Evolutionary conservation across 495 filamentous ascomycete genomes (phyloP), one percentile per base, ranked within the genome.

Genomic region (Tuber microsphaerosporum): DNA sequence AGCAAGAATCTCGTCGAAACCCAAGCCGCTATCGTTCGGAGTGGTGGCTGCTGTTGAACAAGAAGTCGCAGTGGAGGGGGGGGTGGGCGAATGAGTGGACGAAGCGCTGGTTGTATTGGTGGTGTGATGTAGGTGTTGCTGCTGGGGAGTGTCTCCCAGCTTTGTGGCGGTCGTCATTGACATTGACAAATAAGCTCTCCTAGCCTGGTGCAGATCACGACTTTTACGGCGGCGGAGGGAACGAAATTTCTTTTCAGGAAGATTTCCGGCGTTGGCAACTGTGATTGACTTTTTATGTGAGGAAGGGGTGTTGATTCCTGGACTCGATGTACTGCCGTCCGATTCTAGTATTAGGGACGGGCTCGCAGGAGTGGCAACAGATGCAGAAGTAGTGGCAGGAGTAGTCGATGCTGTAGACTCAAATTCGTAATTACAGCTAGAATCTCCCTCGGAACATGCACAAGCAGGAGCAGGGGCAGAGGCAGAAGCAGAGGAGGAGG

Each of bases 161-260:
- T 78, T 76, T 37, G 72, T 45, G 51, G 74, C 46, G 39, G 75
- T 46, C 51, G 51, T 75, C 37, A 75, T 70, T 42, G 76, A 76
- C 70, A 65, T 77, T 79, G 65, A 79, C 70, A 51, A 79, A 73
- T 79, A 77, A 45, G 76, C 77, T 79, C 73, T 76, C 71, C 73
- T 73, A 65, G 73, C 77, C 44, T 76, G 71, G 43, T 75, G 77
- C 69, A 79, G 77, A 73, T 79, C 77, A 65, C 77, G 77, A 68
- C 77, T 79, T 79, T 79, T 79, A 75, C 77, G 76, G 41, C 75
- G 77, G 46, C 77, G 77, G 71, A 79, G 76, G 41, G 77, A 73
- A 46, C 76, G 76, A 77, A 73, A 75, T 77, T 71, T 77, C 56
- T 77, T 77, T 48, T 78, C 75, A 44, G 56, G 73, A 19, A 42